Base-by-base conservation (phyloP, 2,329 filamentous ascomycete genomes). In the Stagonosporopsis chrysanthemi region DNA sequence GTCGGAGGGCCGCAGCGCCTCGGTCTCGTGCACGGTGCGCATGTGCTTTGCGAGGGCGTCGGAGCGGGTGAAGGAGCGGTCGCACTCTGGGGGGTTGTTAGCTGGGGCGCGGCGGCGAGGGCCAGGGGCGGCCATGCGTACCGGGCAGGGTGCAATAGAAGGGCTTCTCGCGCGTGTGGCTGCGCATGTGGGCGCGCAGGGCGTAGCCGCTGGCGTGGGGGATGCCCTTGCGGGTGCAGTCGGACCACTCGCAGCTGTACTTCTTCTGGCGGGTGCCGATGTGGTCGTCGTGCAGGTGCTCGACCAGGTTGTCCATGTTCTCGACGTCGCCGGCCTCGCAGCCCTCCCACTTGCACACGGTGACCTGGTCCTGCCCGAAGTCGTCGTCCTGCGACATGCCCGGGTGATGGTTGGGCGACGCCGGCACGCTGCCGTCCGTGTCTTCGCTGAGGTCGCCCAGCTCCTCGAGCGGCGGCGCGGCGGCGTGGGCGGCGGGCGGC, bases 31-130 rank as follows among this genome's bases (percentile, higher is more conserved):
- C 35, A 99, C 93, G 15, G 95, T 98, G 67, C 95, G 90, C 92
- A 98, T 98, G 75, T 99, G 95, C 77, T 99, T 99, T 1, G 94
- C 92, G 0, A 99, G 84, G 12, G 95, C 95, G 71, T 99, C 95
- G 23, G 94, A 97, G 64, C 95, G 86, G 2, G 95, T 99, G 70
- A 99, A 99, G 29, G 93, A 93, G 60, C 94, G 90, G 75, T 99
- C 95, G 79, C 95, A 99, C 84, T 99, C 95, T 56, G 43, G 17
- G 0, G 23, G 23, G 39, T 1, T 96, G 68, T 12, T 12, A 48
- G n/a, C 33, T 6, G n/a, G 6, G 31, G 2, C 9, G 15, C 8
- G 6, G 26, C n/a, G 15, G 15, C 7, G 24, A 19, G 1, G 14
- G 24, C 9, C 9, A 5, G 19, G 12, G 39, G 11, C 17, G 35